Base-by-base conservation (phyloP, 805 yeast species). In the Dipodascopsis tothii region DNA sequence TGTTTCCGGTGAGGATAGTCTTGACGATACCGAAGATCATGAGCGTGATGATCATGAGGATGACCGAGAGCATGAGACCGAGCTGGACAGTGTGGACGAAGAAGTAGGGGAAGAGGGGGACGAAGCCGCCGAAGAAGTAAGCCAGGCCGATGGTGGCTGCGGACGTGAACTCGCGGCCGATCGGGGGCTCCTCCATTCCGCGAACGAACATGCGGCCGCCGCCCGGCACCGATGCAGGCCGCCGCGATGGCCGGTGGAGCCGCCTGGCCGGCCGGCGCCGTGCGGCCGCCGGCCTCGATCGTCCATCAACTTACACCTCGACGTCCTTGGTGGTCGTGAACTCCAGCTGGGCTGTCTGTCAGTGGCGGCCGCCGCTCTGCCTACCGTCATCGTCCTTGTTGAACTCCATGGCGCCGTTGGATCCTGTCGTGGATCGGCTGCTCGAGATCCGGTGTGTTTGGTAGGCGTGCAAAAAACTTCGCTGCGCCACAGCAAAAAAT, bases 171-270 rank as follows among this genome's bases (percentile, higher is more conserved):
- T 88, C 94, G 64, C 96, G 78, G 56, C 85, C 87, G 56, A 83
- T 94, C 14, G 94, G 88, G 17, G 97, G 97, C 69, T 85, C 95
- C 59, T 90, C 96, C 45, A 87, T 70, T n/a, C 95, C 96, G 61
- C 80, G 80, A 34, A 95, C 96, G 60, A 75, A 86, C 61, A n/a
- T n/a, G n/a, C n/a, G n/a, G n/a, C n/a, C n/a, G n/a, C n/a, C n/a
- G n/a, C 84, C 78, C 44, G n/a, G n/a, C n/a, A n/a, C n/a, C n/a
- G n/a, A n/a, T n/a, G n/a, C n/a, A n/a, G n/a, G n/a, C n/a, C n/a
- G n/a, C n/a, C n/a, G n/a, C n/a, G n/a, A n/a, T n/a, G n/a, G n/a
- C n/a, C n/a, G n/a, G n/a, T n/a, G n/a, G n/a, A n/a, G n/a, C n/a
- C n/a, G n/a, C n/a, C n/a, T n/a, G n/a, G n/a, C n/a, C n/a, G n/a